Conservation (phyloP, 345 rosid genomes). For the Bruguiera sexangula region DNA sequence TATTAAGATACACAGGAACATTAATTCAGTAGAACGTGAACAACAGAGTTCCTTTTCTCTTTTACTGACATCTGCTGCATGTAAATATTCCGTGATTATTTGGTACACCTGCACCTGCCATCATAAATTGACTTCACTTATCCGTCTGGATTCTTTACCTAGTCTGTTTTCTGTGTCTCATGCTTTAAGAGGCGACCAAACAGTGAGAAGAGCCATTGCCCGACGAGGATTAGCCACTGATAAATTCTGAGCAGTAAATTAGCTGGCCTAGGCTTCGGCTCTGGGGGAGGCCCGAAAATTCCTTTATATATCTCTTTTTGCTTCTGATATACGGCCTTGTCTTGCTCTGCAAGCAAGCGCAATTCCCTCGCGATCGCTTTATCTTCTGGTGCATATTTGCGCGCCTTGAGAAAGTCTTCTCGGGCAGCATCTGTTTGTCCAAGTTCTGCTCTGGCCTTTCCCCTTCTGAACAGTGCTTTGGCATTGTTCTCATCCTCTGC, state of each 20-base stretch:
- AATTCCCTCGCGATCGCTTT: slow-evolving; percentile 76
- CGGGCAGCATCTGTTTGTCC: slow-evolving; percentile 91
- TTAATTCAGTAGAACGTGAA: neutral
- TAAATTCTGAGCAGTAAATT: slow-evolving; percentile 12
- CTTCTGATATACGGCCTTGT: slow-evolving; percentile 72
- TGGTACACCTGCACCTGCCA: neutral
- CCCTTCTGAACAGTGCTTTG: slow-evolving; percentile 89
- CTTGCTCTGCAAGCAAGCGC: slow-evolving; percentile 68
- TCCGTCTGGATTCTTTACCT: neutral
- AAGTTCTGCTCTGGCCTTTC: slow-evolving; percentile 84
- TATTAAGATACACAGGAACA: neutral
- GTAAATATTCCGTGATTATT: neutral
- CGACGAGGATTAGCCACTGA: slow-evolving; percentile 15
- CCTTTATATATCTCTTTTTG: slow-evolving; percentile 88
- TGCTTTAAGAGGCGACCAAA: slow-evolving; percentile 13
- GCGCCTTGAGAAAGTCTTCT: slow-evolving; percentile 78
- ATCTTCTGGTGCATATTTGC: slow-evolving; percentile 78
- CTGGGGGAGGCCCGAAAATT: slow-evolving; percentile 58
- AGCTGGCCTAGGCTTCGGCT: slow-evolving; percentile 13
- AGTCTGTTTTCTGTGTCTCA: slow-evolving; percentile 18
- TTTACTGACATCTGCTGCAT: neutral
- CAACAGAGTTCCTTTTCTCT: neutral
- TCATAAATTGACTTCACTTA: neutral
- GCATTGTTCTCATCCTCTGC: slow-evolving; percentile 84
- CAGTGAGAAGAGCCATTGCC: slow-evolving; percentile 20